Percentiles rank a stretch among this genome's conserved stretches.
Conservation (phyloP, 1,139 yeast species). For the Saccharomyces hybrid region DNA sequence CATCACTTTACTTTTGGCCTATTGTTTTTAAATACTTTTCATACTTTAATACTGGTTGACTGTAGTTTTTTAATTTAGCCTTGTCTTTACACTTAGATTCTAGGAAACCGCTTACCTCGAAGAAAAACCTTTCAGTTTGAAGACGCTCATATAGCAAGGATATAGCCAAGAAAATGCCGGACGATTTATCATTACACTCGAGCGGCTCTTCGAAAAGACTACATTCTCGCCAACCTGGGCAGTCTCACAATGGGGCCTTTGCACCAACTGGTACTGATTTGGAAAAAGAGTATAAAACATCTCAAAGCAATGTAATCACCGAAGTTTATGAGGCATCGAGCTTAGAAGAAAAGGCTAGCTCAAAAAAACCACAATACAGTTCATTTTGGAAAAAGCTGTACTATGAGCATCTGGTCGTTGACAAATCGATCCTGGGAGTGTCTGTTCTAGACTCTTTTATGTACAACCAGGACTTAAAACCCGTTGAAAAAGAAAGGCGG, state of each 20-base stretch:
- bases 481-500: slow-evolving; percentile 57
- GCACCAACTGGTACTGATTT: neutral
- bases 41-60: neutral
- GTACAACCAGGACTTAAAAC: slow-evolving; percentile 66
- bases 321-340: neutral
- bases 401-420: slow-evolving; percentile 22
- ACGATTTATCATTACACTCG: neutral
- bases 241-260: neutral
- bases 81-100: neutral
- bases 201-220: neutral
- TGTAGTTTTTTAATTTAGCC: neutral
- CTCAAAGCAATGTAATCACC: neutral
- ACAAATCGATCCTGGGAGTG: slow-evolving; percentile 19
- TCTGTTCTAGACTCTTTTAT: slow-evolving; percentile 47
- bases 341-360: slow-evolving; percentile 1
- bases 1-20: neutral
- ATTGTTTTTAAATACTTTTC: neutral
- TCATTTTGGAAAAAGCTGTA: slow-evolving; percentile 22
- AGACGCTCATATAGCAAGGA: neutral
- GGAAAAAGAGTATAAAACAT: neutral
- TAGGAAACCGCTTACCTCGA: neutral
- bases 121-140: neutral
- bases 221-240: neutral
- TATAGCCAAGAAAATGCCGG: neutral
- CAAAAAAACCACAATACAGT: slow-evolving; percentile 9